phyloP scores from a whole-genome alignment of 495 filamentous ascomycete genomes.

The Penicillium diatomitis region DNA sequence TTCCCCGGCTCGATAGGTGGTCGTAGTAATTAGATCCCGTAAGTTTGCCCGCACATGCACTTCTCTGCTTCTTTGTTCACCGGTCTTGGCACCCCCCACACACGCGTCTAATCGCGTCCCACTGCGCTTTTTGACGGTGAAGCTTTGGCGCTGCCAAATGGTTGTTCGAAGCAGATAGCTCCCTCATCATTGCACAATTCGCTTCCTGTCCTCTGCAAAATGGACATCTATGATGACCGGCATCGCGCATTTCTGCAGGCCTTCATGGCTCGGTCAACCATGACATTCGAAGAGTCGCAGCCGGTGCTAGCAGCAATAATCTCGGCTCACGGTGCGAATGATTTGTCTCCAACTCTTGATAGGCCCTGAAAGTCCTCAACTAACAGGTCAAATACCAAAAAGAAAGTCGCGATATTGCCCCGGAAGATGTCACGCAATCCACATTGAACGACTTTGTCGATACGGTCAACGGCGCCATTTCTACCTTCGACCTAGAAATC shows the following conservation, averaged over 20 bases:
- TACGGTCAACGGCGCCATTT: conserved; percentile 60
- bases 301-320: conserved; percentile 70
- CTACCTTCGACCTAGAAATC: conserved; percentile 80
- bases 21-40: no score
- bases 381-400: background rate
- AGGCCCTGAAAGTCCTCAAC: background rate
- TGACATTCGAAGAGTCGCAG: conserved; percentile 66
- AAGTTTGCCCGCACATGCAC: background rate
- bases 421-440: conserved; percentile 54
- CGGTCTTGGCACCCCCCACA: conserved; percentile 12
- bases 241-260: conserved; percentile 93
- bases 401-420: conserved; percentile 35
- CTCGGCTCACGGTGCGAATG: conserved; percentile 38
- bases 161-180: no score
- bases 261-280: conserved; percentile 65
- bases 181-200: background rate
- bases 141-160: no score
- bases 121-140: background rate
- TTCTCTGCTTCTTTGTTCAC: background rate
- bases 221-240: conserved; percentile 46
- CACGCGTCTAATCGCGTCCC: conserved; percentile 12
- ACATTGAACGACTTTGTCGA: conserved; percentile 61
- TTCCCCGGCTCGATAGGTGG: no score
- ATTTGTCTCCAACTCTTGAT: background rate
- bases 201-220: background rate